Conservation (phyloP, 2,329 filamentous ascomycete species). For the Fusarium scirpi region DNA sequence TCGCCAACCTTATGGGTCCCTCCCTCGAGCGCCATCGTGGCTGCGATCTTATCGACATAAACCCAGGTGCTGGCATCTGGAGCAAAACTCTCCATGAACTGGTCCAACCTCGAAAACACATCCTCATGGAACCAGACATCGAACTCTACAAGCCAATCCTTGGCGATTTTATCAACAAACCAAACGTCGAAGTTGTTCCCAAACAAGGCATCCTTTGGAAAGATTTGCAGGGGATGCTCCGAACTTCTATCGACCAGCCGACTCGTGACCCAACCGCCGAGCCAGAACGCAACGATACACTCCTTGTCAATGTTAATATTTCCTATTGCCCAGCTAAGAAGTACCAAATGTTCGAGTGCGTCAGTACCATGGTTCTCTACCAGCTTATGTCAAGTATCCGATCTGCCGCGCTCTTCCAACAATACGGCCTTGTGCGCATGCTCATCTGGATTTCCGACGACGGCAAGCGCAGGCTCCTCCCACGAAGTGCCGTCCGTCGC, state of each 20-base stretch:
- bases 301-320: slow-evolving; percentile 80
- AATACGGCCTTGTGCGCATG: slow-evolving; percentile 83
- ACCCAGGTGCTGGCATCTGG: slow-evolving; percentile 83
- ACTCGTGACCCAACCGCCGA: slow-evolving; percentile 52
- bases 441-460: slow-evolving; percentile 76
- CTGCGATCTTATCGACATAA: slow-evolving; percentile 88
- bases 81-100: slow-evolving; percentile 80
- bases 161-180: slow-evolving; percentile 63
- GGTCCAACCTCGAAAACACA: slow-evolving; percentile 82
- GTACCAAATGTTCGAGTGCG: slow-evolving; percentile 66
- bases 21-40: slow-evolving; percentile 77
- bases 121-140: slow-evolving; percentile 81
- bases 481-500: slow-evolving; percentile 68
- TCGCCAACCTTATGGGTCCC: slow-evolving; percentile 75
- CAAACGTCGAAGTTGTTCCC: slow-evolving; percentile 63
- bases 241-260: slow-evolving; percentile 66
- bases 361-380: slow-evolving; percentile 68
- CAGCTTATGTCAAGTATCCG: slow-evolving; percentile 72
- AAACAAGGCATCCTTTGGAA: slow-evolving; percentile 70
- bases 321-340: slow-evolving; percentile 63
- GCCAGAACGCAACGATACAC: slow-evolving; percentile 72
- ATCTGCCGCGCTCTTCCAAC: slow-evolving; percentile 72
- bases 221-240: slow-evolving; percentile 67
- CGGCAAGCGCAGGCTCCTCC: slow-evolving; percentile 70
- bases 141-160: slow-evolving; percentile 72